Conservation (phyloP, 2,329 filamentous ascomycete genomes). For the Rutstroemia sydowiana region DNA sequence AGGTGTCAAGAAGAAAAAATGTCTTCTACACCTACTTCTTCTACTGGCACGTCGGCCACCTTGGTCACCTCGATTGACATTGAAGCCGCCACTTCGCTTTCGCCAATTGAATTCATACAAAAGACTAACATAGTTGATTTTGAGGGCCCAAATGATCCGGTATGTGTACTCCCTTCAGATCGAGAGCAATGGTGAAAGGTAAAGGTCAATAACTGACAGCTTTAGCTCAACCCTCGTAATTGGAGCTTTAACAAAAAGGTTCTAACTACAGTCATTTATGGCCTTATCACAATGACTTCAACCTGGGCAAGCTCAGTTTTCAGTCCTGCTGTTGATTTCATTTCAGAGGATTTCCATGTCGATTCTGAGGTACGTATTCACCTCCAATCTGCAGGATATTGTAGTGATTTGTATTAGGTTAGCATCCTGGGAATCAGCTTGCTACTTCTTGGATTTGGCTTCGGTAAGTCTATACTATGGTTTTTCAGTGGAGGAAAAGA, state of each 20-base stretch:
- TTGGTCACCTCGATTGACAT: too few relatives aligned
- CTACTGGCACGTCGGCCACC: too few relatives aligned
- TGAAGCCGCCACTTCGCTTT: too few relatives aligned
- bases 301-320: slow-evolving; percentile 24
- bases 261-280: slow-evolving; percentile 57
- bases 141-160: neutral
- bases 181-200: too few relatives aligned
- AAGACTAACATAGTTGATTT: neutral
- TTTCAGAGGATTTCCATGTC: slow-evolving; percentile 31
- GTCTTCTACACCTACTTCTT: too few relatives aligned
- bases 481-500: neutral
- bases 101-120: too few relatives aligned
- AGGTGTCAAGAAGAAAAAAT: too few relatives aligned
- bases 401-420: neutral
- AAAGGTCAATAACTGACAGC: neutral
- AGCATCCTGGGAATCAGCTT: slow-evolving; percentile 32
- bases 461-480: neutral
- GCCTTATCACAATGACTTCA: slow-evolving; percentile 28
- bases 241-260: slow-evolving; percentile 66
- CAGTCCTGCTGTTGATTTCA: slow-evolving; percentile 17
- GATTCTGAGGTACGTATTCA: slow-evolving; percentile 37
- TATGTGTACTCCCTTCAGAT: neutral
- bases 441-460: slow-evolving; percentile 39
- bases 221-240: slow-evolving; percentile 45
- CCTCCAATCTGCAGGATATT: slow-evolving; percentile 42